Percentiles rank a stretch among this genome's conserved stretches.
These are phyloP conservation scores for Ustilago crameri DNA, from an alignment of 1,284 basidiomycete genomes.

Conservation along the genomic window DNA sequence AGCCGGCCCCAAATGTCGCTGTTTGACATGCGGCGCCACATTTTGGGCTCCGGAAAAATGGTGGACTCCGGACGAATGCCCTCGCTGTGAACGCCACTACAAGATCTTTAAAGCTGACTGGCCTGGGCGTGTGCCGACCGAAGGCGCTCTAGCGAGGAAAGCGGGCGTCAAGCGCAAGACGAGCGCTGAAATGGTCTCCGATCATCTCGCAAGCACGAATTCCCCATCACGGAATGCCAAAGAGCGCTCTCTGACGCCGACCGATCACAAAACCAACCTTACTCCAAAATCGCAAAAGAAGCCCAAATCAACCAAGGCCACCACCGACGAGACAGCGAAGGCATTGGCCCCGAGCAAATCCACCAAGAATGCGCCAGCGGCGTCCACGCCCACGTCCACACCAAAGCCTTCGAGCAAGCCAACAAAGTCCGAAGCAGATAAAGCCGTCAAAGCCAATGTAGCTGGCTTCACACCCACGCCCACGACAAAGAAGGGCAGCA, in stretches of 20 bases:
- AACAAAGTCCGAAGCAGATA: slow-evolving; percentile 10
- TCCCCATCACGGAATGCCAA: slow-evolving; percentile 36
- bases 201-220: slow-evolving; percentile 31
- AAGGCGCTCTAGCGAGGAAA: slow-evolving; percentile 31
- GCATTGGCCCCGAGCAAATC: slow-evolving; percentile 5
- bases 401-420: slow-evolving; percentile 5
- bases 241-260: slow-evolving; percentile 41
- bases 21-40: slow-evolving; percentile 60
- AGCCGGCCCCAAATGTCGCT: slow-evolving; percentile 52
- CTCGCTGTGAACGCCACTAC: slow-evolving; percentile 66
- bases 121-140: slow-evolving; percentile 55
- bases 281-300: slow-evolving; percentile 34
- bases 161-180: slow-evolving; percentile 42
- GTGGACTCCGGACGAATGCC: slow-evolving; percentile 67
- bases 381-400: background rate
- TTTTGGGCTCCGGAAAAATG: slow-evolving; percentile 66
- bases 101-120: slow-evolving; percentile 67
- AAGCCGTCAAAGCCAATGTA: slow-evolving; percentile 12
- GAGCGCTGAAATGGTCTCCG: slow-evolving; percentile 43
- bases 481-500: slow-evolving; percentile 12
- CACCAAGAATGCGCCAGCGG: background rate
- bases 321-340: slow-evolving; percentile 4
- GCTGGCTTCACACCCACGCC: slow-evolving; percentile 15
- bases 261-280: slow-evolving; percentile 18
- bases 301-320: slow-evolving; percentile 14